Base-by-base conservation (phyloP, 164 flowering plant genomes). In the Euptelea pleiosperma region DNA sequence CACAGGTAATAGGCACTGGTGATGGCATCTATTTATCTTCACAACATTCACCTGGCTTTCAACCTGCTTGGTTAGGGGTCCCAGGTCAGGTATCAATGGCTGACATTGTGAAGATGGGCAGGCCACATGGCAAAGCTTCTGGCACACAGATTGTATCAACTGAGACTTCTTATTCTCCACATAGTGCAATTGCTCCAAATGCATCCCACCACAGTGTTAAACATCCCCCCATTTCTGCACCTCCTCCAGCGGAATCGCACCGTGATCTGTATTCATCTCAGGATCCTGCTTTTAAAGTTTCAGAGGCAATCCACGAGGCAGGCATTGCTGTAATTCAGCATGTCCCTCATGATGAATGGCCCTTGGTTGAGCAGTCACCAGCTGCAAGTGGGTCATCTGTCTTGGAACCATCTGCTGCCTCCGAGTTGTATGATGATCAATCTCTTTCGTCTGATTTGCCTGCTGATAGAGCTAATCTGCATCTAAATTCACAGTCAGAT, bases 31-130 rank as follows among this genome's bases (percentile, higher is more conserved):
- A 74, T 57, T 68, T 78, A 42, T 67, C 81, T 1, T 66, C 73
- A 24, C 87, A 78, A 57, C 80, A n/a, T n/a, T n/a, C n/a, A n/a
- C n/a, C n/a, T n/a, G n/a, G n/a, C n/a, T n/a, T n/a, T n/a, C n/a
- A n/a, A n/a, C n/a, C 93, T 76, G 70, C 96, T 9, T 91, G 96
- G 96, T 21, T 42, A n/a, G 90, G 89, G 19, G 79, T 64, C 37
- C 93, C 91, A 14, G 96, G 99, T 54, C 96, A 91, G 55, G 66
- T 81, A 28, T 87, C 98, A 52, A 85, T 94, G 99, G 99, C 99
- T 64, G 99, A 94, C 68, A 84, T 94, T 70, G 99, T 94, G 62
- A 94, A 86, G 79, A 87, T 77, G 90, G 99, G 99, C 34, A 80
- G 84, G 68, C 90, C 96, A 39, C 82, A 79, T 8, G 65, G 62